These are phyloP conservation scores for Metarhizium guizhouense DNA, from an alignment of 2,329 filamentous ascomycete genomes.

Conservation along the genomic window DNA sequence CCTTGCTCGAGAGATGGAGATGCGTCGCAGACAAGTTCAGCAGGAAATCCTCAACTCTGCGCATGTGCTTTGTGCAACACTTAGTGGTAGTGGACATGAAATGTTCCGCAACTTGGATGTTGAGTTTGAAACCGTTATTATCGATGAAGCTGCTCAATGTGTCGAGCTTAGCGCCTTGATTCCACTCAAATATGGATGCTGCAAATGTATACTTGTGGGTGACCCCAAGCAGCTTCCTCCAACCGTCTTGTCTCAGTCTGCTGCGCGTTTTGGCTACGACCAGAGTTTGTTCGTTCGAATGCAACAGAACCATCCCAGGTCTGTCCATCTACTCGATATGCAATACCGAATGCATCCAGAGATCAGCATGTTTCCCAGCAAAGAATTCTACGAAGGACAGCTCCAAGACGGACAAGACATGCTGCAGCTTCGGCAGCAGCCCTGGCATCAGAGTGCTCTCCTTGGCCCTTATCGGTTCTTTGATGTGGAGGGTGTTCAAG, in stretches of 20 bases:
- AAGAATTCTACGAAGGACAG: conserved; percentile 83
- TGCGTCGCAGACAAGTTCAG: conserved; percentile 75
- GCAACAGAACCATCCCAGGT: conserved; percentile 82
- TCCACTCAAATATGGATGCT: conserved; percentile 92
- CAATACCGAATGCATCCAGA: conserved; percentile 99
- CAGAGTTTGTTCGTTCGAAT: conserved; percentile 98
- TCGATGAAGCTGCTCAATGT: conserved; percentile 96
- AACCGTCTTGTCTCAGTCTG: conserved; percentile 89
- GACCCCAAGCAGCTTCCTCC: conserved; percentile 96
- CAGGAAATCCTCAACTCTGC: conserved; percentile 86
- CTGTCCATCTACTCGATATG: conserved; percentile 90
- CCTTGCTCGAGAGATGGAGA: conserved; percentile 72
- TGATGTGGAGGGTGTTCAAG: conserved; percentile 83
- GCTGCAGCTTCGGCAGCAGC: conserved; percentile 62
- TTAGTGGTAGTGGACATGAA: conserved; percentile 92
- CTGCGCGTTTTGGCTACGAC: conserved; percentile 87
- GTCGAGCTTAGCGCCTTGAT: conserved; percentile 95
- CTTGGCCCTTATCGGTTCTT: conserved; percentile 96
- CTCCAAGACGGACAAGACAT: conserved; percentile 81
- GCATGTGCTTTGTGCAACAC: conserved; percentile 87
- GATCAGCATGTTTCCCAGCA: conserved; percentile 84
- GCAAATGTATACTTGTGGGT: conserved; percentile 93
- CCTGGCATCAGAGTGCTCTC: conserved; percentile 77
- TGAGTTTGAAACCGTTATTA: conserved; percentile 97
- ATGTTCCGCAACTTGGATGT: conserved; percentile 93